Percentiles rank a stretch among this genome's conserved stretches.
Conservation (phyloP, 495 filamentous ascomycete species). For the Podospora conica region DNA sequence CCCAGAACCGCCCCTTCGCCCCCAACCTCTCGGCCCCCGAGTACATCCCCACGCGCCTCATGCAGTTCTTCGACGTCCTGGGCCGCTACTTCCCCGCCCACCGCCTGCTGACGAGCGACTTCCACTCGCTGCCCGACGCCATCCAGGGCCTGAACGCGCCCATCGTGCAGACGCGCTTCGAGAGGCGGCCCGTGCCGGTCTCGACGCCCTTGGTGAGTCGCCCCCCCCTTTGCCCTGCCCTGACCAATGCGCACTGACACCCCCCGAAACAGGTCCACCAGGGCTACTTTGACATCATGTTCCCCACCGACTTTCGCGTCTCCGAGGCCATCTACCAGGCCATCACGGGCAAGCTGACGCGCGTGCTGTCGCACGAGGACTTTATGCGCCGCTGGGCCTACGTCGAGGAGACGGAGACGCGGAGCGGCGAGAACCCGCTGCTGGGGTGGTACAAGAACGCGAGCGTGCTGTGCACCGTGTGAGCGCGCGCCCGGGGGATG, state of each 20-base stretch:
- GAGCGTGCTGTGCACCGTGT: conserved; percentile 78
- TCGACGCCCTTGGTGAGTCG: conserved; percentile 76
- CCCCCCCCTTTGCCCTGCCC: not conserved
- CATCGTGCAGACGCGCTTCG: conserved; percentile 90
- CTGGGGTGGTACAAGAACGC: conserved; percentile 92
- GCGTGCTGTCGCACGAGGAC: conserved; percentile 79
- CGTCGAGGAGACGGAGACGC: conserved; percentile 80
- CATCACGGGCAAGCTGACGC: conserved; percentile 82
- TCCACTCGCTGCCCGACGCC: conserved; percentile 75
- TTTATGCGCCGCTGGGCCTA: conserved; percentile 86
- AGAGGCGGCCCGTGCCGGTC: conserved; percentile 80
- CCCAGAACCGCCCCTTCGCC: conserved; percentile 58
- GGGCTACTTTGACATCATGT: conserved; percentile 98
- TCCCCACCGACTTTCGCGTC: conserved; percentile 88
- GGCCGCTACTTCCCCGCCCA: conserved; percentile 81
- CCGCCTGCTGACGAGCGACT: conserved; percentile 83
- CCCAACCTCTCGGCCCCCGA: conserved; percentile 71
- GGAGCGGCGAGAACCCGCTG: conserved; percentile 87
- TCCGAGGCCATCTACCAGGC: conserved; percentile 86
- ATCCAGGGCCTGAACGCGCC: conserved; percentile 80
- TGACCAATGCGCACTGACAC: not conserved
- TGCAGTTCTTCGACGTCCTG: conserved; percentile 94
- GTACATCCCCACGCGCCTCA: conserved; percentile 87
- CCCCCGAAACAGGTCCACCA: conserved; percentile 77
- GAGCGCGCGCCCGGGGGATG: not conserved